Evolutionary conservation across 2,329 filamentous ascomycete genomes (phyloP).

Genomic region (Aspergillus chevalieri): DNA sequence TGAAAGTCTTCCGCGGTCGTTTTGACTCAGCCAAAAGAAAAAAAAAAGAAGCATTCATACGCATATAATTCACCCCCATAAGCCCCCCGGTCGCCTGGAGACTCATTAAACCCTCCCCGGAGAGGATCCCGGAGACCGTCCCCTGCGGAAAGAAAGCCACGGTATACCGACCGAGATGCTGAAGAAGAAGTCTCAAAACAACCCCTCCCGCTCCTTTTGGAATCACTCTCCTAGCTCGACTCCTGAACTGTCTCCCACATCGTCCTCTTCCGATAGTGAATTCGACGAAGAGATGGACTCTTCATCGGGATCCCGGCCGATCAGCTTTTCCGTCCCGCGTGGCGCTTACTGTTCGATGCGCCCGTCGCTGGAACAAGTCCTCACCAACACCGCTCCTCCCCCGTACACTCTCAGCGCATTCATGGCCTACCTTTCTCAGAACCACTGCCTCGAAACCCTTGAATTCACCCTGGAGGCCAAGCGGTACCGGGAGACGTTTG

Average conservation of each 20-base stretch:
- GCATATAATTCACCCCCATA: too few relatives aligned
- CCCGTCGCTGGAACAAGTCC: constrained; percentile 78
- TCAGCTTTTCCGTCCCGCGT: constrained; percentile 37
- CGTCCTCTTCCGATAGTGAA: constrained; percentile 37
- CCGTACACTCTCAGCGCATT: constrained; percentile 90
- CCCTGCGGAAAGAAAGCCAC: too few relatives aligned
- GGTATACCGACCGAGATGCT: constrained; percentile 31
- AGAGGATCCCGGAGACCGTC: too few relatives aligned
- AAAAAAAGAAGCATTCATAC: too few relatives aligned
- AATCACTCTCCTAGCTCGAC: constrained; percentile 38
- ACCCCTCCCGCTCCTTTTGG: constrained; percentile 32
- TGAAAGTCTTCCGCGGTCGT: too few relatives aligned
- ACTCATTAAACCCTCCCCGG: neutral
- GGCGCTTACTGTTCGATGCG: constrained; percentile 42
- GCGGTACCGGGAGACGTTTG: constrained; percentile 67
- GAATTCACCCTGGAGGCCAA: constrained; percentile 95
- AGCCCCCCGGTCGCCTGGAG: neutral
- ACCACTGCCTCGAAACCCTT: constrained; percentile 91
- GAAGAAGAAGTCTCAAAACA: constrained; percentile 23
- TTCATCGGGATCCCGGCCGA: constrained; percentile 35
- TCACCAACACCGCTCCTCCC: constrained; percentile 75
- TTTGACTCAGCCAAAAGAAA: too few relatives aligned
- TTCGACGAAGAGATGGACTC: constrained; percentile 42
- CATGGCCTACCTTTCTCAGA: constrained; percentile 93
- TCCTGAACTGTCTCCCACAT: constrained; percentile 39